Evolutionary conservation across 768 basidiomycete species (phyloP), one percentile per base, ranked within the genome.

Genomic region (Trametes villosa): DNA sequence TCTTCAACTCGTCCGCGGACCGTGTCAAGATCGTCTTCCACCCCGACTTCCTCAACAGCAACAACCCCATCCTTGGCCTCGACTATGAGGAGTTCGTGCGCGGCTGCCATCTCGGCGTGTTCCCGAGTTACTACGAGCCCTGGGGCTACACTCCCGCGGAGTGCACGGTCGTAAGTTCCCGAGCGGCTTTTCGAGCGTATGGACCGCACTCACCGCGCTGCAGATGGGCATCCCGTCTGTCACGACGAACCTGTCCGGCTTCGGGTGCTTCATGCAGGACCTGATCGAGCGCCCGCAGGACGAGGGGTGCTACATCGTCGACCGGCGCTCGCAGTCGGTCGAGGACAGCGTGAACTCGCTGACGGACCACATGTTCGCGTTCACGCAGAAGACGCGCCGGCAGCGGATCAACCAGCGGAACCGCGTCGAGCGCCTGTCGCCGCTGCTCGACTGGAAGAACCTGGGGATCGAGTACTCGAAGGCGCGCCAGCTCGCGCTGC

Each of bases 21-120:
- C 88, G 97, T 53, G 97, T 98, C 74, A 99, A 99, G 78, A 84
- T 99, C 71, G 83, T 98, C 44, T 98, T 98, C 83, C 96, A 98
- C 75, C 96, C 96, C 1, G 96, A 98, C 74, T 99, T 99, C 78
- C 75, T 99, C 71, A 98, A 96, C 76, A 88, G 93, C 61, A 98
- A 96, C 77, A 98, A 98, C 77, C 97, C 97, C 0, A 97, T 98
- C 54, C 78, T 99, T 20, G 96, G 95, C 2, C 81, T 99, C 60
- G 97, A 99, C 72, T 99, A 99, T 73, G 97, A 99, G 75, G 97
- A 99, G 76, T 99, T 99, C 70, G 97, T 98, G 36, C 81, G 97
- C 64, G 97, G 97, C 1, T 98, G 96, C 71, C 97, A 99, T 79
- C 78, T 99, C 49, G 97, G 97, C 48, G 96, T 99, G 40, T 99